Percentiles rank a stretch among this genome's conserved stretches.
These are phyloP conservation scores for Sclerotinia glacialis DNA, from an alignment of 2,329 filamentous ascomycete species.

Conservation along the genomic window DNA sequence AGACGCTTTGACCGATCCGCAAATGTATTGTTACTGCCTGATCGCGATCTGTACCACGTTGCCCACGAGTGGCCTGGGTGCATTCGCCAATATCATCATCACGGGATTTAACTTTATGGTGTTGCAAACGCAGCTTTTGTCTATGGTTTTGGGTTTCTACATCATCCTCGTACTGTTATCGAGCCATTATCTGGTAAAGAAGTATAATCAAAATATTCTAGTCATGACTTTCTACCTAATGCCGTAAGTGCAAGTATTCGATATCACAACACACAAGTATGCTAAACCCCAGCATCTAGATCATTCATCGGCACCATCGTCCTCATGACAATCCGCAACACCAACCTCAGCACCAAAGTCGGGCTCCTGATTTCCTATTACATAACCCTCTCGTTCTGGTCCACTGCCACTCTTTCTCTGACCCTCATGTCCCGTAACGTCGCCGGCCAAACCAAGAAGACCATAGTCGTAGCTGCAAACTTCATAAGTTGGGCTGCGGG, in stretches of 20 bases:
- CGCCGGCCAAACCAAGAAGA: slow-evolving; percentile 60
- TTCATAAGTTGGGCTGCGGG: slow-evolving; percentile 58
- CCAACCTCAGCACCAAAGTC: slow-evolving; percentile 55
- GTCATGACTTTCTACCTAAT: slow-evolving; percentile 65
- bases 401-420: slow-evolving; percentile 64
- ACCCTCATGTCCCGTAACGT: slow-evolving; percentile 58
- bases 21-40: slow-evolving; percentile 62
- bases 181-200: slow-evolving; percentile 66
- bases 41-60: slow-evolving; percentile 71
- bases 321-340: slow-evolving; percentile 65
- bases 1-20: slow-evolving; percentile 59
- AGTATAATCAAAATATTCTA: slow-evolving; percentile 64
- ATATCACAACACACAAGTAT: neutral
- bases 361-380: slow-evolving; percentile 73
- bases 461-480: slow-evolving; percentile 54
- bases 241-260: slow-evolving; percentile 49
- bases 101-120: slow-evolving; percentile 62
- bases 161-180: slow-evolving; percentile 68
- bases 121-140: slow-evolving; percentile 68
- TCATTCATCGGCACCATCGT: slow-evolving; percentile 70
- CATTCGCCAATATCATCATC: slow-evolving; percentile 74
- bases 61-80: slow-evolving; percentile 69
- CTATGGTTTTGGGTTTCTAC: slow-evolving; percentile 72
- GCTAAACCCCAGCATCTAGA: slow-evolving; percentile 39
- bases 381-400: slow-evolving; percentile 75